These are phyloP conservation scores for Boletus smithii DNA, from an alignment of 1,284 basidiomycete species.

Conservation along the genomic window DNA sequence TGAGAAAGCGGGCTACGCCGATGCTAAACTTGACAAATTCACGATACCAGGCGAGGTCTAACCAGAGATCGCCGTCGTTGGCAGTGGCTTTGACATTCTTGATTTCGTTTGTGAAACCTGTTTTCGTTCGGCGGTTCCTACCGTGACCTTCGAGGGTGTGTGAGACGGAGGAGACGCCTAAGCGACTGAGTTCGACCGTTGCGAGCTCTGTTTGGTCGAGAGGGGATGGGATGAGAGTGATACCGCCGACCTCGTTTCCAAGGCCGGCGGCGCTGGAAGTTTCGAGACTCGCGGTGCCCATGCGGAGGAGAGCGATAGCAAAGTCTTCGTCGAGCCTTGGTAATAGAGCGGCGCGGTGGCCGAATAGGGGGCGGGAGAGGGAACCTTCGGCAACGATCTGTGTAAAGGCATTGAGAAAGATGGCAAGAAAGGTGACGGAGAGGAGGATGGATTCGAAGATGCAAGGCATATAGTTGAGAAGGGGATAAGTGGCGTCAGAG, in stretches of 20 bases:
- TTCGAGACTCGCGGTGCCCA: slow-evolving; percentile 71
- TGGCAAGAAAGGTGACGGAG: slow-evolving; percentile 51
- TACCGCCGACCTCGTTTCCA: slow-evolving; percentile 65
- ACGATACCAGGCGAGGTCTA: slow-evolving; percentile 45
- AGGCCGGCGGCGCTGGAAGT: slow-evolving; percentile 67
- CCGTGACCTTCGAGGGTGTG: slow-evolving; percentile 26
- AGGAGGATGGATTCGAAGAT: slow-evolving; percentile 63
- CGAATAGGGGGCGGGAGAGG: slow-evolving; percentile 46
- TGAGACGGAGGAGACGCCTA: slow-evolving; percentile 39
- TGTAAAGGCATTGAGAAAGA: slow-evolving; percentile 56
- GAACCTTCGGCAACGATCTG: slow-evolving; percentile 59
- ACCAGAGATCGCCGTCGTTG: slow-evolving; percentile 39
- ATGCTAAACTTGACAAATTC: slow-evolving; percentile 41
- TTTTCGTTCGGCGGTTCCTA: slow-evolving; percentile 17
- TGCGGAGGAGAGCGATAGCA: slow-evolving; percentile 61
- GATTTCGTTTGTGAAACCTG: slow-evolving; percentile 51
- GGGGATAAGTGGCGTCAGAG: slow-evolving; percentile 51
- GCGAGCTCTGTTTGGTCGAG: slow-evolving; percentile 21
- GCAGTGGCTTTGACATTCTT: slow-evolving; percentile 40
- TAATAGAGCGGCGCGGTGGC: slow-evolving; percentile 41
- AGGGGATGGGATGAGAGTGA: slow-evolving; percentile 36
- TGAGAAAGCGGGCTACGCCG: slow-evolving; percentile 38
- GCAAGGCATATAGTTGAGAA: slow-evolving; percentile 70
- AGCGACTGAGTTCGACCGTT: slow-evolving; percentile 43
- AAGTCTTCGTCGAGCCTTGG: slow-evolving; percentile 69